Percentiles rank a stretch among this genome's conserved stretches.
Conservation (phyloP, 345 rosid species). For the Populus ilicifolia region DNA sequence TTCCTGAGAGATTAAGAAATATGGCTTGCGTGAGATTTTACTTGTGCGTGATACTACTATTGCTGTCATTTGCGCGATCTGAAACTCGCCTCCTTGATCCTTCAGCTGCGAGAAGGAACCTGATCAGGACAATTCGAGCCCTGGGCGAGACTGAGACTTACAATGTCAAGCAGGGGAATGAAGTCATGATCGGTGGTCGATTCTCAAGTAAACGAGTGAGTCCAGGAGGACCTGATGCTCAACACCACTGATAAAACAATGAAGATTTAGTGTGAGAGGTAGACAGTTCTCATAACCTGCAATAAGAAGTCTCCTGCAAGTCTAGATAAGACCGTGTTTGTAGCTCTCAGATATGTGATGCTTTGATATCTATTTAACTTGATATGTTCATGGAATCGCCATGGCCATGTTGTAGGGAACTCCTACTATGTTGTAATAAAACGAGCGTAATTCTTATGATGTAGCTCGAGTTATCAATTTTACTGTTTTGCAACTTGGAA, state of each 20-base stretch:
- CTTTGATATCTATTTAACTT: too few relatives aligned
- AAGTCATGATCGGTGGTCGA: neutral
- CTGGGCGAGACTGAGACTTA: conserved; percentile 17
- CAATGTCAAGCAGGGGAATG: conserved; percentile 10
- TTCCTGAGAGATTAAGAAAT: neutral
- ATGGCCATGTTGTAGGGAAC: too few relatives aligned
- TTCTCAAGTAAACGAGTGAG: conserved; percentile 29
- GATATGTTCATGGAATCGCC: too few relatives aligned
- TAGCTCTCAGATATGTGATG: too few relatives aligned
- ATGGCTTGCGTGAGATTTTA: conserved; percentile 15
- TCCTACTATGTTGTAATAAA: too few relatives aligned
- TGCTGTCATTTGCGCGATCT: neutral
- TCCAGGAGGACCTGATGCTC: conserved; percentile 56
- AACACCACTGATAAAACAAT: conserved; percentile 34
- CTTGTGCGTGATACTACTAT: conserved; percentile 15
- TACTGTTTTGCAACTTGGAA: too few relatives aligned
- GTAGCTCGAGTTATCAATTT: too few relatives aligned
- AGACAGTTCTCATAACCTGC: neutral
- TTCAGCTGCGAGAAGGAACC: conserved; percentile 8
- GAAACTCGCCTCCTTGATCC: conserved; percentile 14
- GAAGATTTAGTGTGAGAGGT: neutral
- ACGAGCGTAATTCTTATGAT: too few relatives aligned
- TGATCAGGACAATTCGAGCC: conserved; percentile 12
- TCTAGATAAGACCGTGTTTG: too few relatives aligned
- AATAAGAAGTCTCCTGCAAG: too few relatives aligned